Percentiles rank a stretch among this genome's conserved stretches.
Evolutionary conservation across 495 filamentous ascomycete species (phyloP).

Genomic region (Staphylotrichum longicolle): DNA sequence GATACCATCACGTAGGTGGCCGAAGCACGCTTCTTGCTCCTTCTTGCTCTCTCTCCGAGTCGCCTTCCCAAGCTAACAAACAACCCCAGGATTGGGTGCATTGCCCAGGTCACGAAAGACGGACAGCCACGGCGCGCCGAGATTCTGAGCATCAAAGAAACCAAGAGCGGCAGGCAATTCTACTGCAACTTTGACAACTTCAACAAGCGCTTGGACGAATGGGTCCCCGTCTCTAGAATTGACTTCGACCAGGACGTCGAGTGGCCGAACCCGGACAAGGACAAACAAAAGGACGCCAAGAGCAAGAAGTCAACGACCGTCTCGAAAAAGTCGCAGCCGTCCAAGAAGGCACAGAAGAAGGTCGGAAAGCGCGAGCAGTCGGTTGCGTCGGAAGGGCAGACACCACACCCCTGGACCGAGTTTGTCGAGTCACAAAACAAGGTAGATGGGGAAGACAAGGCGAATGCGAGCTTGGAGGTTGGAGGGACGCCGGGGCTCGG

Average conservation of each 20-base stretch:
- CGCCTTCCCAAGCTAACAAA: conserved; percentile 11
- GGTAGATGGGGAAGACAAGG: conserved; percentile 41
- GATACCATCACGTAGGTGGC: conserved; percentile 66
- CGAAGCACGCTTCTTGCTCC: not conserved
- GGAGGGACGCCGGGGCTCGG: conserved; percentile 38
- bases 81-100: conserved; percentile 45
- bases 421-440: conserved; percentile 37
- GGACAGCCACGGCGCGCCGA: conserved; percentile 86
- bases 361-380: conserved; percentile 50
- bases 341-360: conserved; percentile 57
- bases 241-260: conserved; percentile 66
- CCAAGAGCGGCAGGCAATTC: conserved; percentile 78
- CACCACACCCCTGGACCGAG: conserved; percentile 47
- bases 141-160: conserved; percentile 82
- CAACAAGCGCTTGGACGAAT: conserved; percentile 99
- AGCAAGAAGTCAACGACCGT: conserved; percentile 41
- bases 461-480: conserved; percentile 32
- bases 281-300: conserved; percentile 54
- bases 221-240: conserved; percentile 77
- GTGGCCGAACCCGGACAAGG: conserved; percentile 58
- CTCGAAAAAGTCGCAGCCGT: conserved; percentile 46
- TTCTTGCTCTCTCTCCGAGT: not conserved
- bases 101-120: conserved; percentile 57
- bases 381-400: conserved; percentile 45
- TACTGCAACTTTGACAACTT: conserved; percentile 99